A percentile compares a stretch with the other conserved stretches of the same genome.
Evolutionary conservation across 2,329 filamentous ascomycete genomes (phyloP).

Genomic region (Alternaria metachromatica): DNA sequence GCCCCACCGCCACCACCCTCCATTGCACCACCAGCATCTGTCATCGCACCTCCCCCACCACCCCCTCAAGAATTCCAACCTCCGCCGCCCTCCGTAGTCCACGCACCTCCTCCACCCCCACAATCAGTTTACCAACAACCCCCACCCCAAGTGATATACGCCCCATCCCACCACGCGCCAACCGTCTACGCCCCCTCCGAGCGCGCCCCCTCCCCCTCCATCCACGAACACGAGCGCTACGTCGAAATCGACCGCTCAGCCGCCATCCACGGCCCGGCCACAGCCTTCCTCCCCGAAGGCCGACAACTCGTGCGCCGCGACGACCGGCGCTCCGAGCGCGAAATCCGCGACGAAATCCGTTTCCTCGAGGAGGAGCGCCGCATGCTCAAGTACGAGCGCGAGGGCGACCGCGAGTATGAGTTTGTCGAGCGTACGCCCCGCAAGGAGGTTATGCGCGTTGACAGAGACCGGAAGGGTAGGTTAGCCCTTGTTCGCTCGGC

Average conservation of each 20-base stretch:
- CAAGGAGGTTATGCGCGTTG: conserved; percentile 70
- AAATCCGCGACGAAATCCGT: conserved; percentile 75
- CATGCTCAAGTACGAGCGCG: conserved; percentile 64
- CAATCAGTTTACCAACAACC: conserved; percentile 27
- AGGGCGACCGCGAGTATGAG: conserved; percentile 64
- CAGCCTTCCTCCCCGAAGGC: conserved; percentile 57
- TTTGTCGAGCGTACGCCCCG: conserved; percentile 62
- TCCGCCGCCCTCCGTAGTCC: conserved; percentile 20
- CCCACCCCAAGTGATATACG: conserved; percentile 19
- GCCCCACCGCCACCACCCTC: conserved; percentile 23
- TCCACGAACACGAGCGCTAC: conserved; percentile 43
- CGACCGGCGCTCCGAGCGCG: conserved; percentile 58
- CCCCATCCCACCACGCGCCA: conserved; percentile 30
- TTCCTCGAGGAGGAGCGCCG: conserved; percentile 71
- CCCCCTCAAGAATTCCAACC: conserved; percentile 26
- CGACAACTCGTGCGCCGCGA: conserved; percentile 28
- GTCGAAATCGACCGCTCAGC: conserved; percentile 56
- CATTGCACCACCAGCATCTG: conserved; percentile 19
- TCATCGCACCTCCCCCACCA: conserved; percentile 26
- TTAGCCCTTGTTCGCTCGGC: conserved; percentile 83
- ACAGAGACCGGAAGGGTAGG: conserved; percentile 96
- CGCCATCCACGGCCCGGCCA: conserved; percentile 55
- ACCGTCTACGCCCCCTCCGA: conserved; percentile 42
- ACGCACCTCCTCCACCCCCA: conserved; percentile 33
- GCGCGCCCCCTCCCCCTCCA: conserved; percentile 41